Percentiles rank a stretch among this genome's conserved stretches.
Conservation (phyloP, 2,329 filamentous ascomycete species). For the Calcarisporium arbuscula region DNA sequence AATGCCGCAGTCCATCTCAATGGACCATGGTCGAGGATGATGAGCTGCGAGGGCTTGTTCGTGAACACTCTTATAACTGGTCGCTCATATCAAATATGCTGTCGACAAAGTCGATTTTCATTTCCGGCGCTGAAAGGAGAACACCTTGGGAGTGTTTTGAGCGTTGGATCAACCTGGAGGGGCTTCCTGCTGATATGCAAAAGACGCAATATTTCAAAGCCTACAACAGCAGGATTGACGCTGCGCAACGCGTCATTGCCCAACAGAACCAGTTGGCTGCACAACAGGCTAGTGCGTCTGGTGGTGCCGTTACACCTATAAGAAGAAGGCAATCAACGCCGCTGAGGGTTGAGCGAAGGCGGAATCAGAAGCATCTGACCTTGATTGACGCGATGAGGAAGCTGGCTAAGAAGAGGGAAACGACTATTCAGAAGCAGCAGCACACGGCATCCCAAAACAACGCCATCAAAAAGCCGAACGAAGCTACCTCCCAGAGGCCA, state of each 20-base stretch:
- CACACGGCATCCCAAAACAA: constrained; percentile 73
- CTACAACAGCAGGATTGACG: constrained; percentile 55
- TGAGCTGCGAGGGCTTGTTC: constrained; percentile 75
- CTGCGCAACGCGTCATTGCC: constrained; percentile 48
- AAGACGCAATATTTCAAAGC: constrained; percentile 92
- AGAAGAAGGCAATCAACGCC: constrained; percentile 71
- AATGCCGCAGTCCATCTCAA: constrained; percentile 78
- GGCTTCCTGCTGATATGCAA: constrained; percentile 84
- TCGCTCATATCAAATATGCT: constrained; percentile 83
- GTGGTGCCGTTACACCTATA: constrained; percentile 28
- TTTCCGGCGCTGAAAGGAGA: constrained; percentile 80
- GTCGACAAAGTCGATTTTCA: constrained; percentile 65
- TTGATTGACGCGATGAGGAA: constrained; percentile 95
- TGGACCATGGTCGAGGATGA: constrained; percentile 91
- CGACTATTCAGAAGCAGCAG: constrained; percentile 77
- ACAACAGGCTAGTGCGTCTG: constrained; percentile 42
- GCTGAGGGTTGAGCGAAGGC: constrained; percentile 76
- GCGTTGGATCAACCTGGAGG: constrained; percentile 88
- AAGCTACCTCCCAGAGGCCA: constrained; percentile 45
- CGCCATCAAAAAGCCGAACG: constrained; percentile 74
- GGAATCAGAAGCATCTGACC: constrained; percentile 79
- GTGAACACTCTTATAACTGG: constrained; percentile 97
- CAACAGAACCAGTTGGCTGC: constrained; percentile 45
- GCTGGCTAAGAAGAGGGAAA: constrained; percentile 88
- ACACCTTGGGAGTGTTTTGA: constrained; percentile 99